Evolutionary conservation across 495 filamentous ascomycete genomes (phyloP), one percentile per base, ranked within the genome.

Genomic region (Astrothelium macrocarpum): DNA sequence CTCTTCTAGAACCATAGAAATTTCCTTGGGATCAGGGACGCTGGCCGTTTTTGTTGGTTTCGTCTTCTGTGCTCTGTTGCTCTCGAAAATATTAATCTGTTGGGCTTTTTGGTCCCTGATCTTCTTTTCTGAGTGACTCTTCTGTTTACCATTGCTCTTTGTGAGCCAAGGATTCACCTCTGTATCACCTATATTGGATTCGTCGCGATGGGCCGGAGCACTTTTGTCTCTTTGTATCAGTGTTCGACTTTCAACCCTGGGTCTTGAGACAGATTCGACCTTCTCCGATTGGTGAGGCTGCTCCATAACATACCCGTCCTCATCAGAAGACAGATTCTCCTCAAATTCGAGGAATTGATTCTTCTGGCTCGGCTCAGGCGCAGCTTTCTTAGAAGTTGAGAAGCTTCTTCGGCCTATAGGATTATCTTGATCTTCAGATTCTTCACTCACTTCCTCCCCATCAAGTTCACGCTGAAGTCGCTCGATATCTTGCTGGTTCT

Each of bases 401-500:
- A 76, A 77, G 45, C 71, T 74, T 32, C 69, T 68, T 10, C 77
- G 67, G 9, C 77, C 77, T n/a, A 70, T 53, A 32, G 72, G 67
- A 12, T 39, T 42, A 10, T 66, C 63, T n/a, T 72, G 62, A 56
- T 67, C 68, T 34, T 72, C 77, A n/a, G 80, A 79, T 9, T 73
- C 74, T 39, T 79, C 78, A n/a, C 77, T 77, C 31, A 73, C 70
- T 61, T 72, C 73, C 29, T 73, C 71, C 12, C 69, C 71, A 23
- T 63, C 84, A 1, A 96, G 77, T 36, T 95, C 89, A 64, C 84
- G 83, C 43, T 88, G 83, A 29, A 97, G 81, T 60, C 82, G 77
- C 63, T 87, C 84, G n/a, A 94, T 76, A 45, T 89, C 83, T 43
- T 88, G 87, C 69, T 96, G 90, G 62, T 97, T 97, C 64, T 85